These are phyloP conservation scores for Plasmodium ovale DNA, from an alignment of 169 alveolate genomes.

Conservation along the genomic window DNA sequence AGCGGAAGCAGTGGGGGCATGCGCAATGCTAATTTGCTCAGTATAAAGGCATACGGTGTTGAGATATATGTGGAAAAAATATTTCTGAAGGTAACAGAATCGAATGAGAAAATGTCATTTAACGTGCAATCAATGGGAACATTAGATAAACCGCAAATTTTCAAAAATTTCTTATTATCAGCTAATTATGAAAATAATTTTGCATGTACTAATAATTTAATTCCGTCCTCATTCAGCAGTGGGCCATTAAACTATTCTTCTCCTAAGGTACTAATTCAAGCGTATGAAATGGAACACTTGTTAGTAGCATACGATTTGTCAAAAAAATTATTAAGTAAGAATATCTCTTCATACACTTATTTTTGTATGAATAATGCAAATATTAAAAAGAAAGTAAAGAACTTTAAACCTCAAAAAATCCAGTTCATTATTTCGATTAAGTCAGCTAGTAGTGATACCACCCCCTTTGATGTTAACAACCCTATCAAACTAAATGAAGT, in stretches of 20 bases:
- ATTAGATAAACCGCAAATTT: constrained; percentile 40
- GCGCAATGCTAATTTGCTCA: not conserved
- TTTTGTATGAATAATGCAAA: constrained; percentile 35
- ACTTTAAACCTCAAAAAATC: constrained; percentile 45
- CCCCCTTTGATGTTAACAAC: constrained; percentile 17
- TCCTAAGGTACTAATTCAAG: constrained; percentile 58
- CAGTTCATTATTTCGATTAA: constrained; percentile 54
- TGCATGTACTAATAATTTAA: constrained; percentile 44
- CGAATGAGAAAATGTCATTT: constrained; percentile 43
- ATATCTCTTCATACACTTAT: constrained; percentile 50
- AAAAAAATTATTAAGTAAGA: constrained; percentile 45
- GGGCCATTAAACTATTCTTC: constrained; percentile 36
- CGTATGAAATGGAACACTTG: constrained; percentile 22
- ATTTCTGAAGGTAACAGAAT: constrained; percentile 33
- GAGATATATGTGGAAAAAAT: constrained; percentile 66
- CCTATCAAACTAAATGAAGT: constrained; percentile 48
- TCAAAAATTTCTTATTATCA: constrained; percentile 32
- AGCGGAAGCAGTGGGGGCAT: not conserved
- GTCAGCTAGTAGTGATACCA: constrained; percentile 18
- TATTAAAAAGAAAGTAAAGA: constrained; percentile 54
- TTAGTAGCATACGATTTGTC: constrained; percentile 70
- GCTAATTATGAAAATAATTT: constrained; percentile 31
- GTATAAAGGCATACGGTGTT: constrained; percentile 69
- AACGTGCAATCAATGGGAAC: constrained; percentile 7
- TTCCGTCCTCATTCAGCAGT: constrained; percentile 1